Base-by-base conservation (phyloP, 345 rosid species). In the Lagerstroemia speciosa region DNA sequence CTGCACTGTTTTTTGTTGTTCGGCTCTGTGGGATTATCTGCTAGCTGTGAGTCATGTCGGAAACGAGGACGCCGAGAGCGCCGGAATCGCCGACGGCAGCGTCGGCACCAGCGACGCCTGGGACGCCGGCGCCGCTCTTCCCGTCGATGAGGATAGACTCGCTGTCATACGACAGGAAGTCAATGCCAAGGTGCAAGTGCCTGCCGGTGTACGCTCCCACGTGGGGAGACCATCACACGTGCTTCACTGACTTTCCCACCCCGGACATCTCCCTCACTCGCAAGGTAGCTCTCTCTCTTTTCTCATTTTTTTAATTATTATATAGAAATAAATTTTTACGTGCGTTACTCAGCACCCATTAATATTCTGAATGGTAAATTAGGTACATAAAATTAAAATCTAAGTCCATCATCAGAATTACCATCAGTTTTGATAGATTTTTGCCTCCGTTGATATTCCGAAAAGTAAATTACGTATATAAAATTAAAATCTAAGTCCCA, bases 61-160 rank as follows among this genome's bases (percentile, higher is more conserved):
- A 69, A 33, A 0, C 8, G 17, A 24, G 37, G 41, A 6, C 57
- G 38, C 64, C 74, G 37, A 46, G 34, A 66, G 84, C 82, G 85
- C 71, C 83, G 27, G 93, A 78, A 33, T 52, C 70, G 3, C 84
- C 87, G 7, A 87, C 88, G 36, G 72, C 82, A 61, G 88, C 72
- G 7, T 87, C 95, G 8, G 86, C 99, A 5, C 99, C 97, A 70
- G 87, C 91, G 1, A 93, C 98, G 5, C 96, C 96, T 45, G 98
- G 95, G 64, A 90, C 96, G 20, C 96, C 97, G 20, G 97, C 96
- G 33, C 95, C 99, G 32, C 75, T 94, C 77, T 84, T 94, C 60
- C 66, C 95, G 30, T 74, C 86, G 61, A 41, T 75, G 88, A 83
- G 96, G 75, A 85, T 88, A 60, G 99, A 94, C 6, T 85, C 99